Evolutionary conservation across 1,139 yeast genomes (phyloP), one percentile per base, ranked within the genome.

Genomic region (Suhomyces bolitotheri): DNA sequence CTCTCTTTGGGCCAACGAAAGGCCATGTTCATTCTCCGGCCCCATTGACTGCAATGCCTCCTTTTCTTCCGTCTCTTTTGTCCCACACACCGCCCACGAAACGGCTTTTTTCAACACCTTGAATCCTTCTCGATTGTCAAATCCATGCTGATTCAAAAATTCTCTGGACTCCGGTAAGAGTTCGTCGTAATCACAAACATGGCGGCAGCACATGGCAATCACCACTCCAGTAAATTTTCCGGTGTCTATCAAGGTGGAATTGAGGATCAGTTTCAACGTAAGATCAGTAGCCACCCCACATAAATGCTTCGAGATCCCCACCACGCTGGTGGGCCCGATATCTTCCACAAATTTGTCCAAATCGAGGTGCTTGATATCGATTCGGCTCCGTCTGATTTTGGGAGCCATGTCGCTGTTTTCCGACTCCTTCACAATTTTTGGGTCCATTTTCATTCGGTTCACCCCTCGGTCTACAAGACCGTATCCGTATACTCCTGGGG

Each of bases 231-330:
- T 58, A 35, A 79, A 58, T 17, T 39, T 41, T 7, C 39, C 31
- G 7, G 40, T 38, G 1, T 36, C 30, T 11, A 54, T 25, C 19
- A 64, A 32, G 2, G 46, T 25, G 16, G 78, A 72, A 39, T 79
- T 80, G 20, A 71, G 44, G 2, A 87, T 54, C 64, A 89, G 84
- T 46, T 80, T 71, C 25, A 89, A 59, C 0, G 96, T 84, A 32
- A 89, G 64, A 55, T 89, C 97, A 0, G 97, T 89, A 1, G 97
- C 97, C 5, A 85, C 95, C 6, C 97, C 97, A 62, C 97, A 89
- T 28, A 89, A 62, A 61, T 89, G 97, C 56, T 89, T 89, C 3
- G 96, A 87, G 2, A 88, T 78, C 2, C 81, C 87, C 9, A 82
- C 80, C 23, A 75, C 57, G 3, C 46, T 45, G 7, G 47, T 46